Base-by-base conservation (phyloP, 495 filamentous ascomycete genomes). In the Beverwykella pulmonaria region DNA sequence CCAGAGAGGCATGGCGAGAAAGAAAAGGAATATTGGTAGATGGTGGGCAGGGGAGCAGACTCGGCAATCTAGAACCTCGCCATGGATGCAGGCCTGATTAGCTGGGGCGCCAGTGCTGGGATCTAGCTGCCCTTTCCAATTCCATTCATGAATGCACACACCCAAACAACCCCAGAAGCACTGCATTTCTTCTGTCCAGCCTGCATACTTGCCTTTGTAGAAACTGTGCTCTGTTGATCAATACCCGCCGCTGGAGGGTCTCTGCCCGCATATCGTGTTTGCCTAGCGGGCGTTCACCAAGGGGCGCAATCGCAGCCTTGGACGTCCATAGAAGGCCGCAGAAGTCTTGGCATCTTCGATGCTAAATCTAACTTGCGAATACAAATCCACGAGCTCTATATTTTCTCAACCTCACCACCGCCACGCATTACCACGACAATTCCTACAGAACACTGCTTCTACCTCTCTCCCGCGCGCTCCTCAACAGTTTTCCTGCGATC, bases 261-360 rank as follows among this genome's bases (percentile, higher is more conserved):
- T 12, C 32, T 34, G 32, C 6, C 12, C 32, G 32, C 32, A 34
- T 12, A 34, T 5, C 12, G 32, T 34, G 32, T 34, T 34, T 34
- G 32, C 32, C 32, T 34, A 5, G 32, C 32, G 5, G 6, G 12
- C 32, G 6, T 6, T 34, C 12, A 34, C 32, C 12, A 12, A 34
- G 32, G 6, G 32, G 32, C 32, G 32, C 32, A 34, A 6, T 34
- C 32, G 32, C 32, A 5, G 32, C 32, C 32, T 34, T 63, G 53
- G 63, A 30, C 44, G 58, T 56, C 30, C 19, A 62, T 71, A 47
- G 68, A 71, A 71, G 27, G n/a, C 39, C n/a, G 57, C 63, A 47
- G 68, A 71, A 34, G 32, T 34, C 32, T 34, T 34, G 32, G 32
- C 32, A 12, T 12, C 12, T 34, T 34, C 12, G 32, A 34, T 34